Conservation (phyloP, 306 rosid genomes). For the Arachis stenosperma region DNA sequence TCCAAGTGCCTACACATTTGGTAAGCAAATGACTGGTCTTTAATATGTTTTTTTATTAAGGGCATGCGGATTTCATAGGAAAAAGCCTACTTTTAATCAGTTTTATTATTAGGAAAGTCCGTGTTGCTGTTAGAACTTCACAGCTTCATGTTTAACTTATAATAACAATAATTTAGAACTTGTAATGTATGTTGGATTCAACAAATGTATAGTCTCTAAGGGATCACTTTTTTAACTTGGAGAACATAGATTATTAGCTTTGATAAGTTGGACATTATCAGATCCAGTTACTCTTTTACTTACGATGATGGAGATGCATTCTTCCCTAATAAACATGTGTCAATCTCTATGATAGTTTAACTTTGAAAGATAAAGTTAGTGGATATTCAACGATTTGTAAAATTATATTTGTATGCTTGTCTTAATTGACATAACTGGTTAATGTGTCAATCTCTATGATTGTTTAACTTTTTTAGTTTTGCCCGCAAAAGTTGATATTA, state of each 20-base stretch:
- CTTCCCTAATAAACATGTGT: background rate
- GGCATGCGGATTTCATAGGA: slow-evolving; percentile 76
- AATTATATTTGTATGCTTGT: slow-evolving; percentile 25
- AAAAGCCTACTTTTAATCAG: slow-evolving; percentile 11
- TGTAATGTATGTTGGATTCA: slow-evolving; percentile 19
- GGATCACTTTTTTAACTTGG: slow-evolving; percentile 14
- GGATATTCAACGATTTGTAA: background rate
- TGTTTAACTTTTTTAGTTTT: background rate
- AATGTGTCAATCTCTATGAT: slow-evolving; percentile 11
- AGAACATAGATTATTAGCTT: slow-evolving; percentile 24
- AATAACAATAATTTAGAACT: slow-evolving; percentile 19
- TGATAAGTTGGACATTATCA: slow-evolving; percentile 5
- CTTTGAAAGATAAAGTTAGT: background rate
- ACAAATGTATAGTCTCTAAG: background rate
- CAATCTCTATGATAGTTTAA: slow-evolving; percentile 2
- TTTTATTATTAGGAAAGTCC: slow-evolving; percentile 26
- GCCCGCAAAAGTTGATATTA: background rate
- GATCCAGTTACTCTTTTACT: slow-evolving; percentile 19
- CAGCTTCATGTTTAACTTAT: slow-evolving; percentile 9
- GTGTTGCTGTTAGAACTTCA: slow-evolving; percentile 20
- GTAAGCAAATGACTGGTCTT: slow-evolving; percentile 49
- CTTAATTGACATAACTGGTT: background rate
- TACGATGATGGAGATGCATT: background rate
- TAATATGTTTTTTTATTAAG: slow-evolving; percentile 30
- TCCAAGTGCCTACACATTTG: slow-evolving; percentile 94